Evolutionary conservation across 148 eudicot species (phyloP), one percentile per base, ranked within the genome.

Genomic region (Chenopodium album): DNA sequence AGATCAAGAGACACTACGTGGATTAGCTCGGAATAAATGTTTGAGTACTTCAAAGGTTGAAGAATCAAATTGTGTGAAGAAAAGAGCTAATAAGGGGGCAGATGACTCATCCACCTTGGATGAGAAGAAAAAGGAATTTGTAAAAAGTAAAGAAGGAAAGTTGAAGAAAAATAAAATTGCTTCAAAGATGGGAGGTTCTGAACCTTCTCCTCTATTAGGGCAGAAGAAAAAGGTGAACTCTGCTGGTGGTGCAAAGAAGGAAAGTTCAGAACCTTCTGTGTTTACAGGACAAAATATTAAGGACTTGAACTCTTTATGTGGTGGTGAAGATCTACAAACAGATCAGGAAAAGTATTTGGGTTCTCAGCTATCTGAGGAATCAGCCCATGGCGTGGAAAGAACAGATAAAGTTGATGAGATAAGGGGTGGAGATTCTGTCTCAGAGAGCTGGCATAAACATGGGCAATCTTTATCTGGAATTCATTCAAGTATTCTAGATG

Each of bases 21-120:
- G 26, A 59, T 60, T 20, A 48, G 79, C 48, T 65, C 75, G 79
- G 62, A 81, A 20, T 60, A 78, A 78, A 11, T 71, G 77, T 29
- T 50, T 52, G 50, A 69, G 48, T 78, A 29, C 0, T 9, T 41
- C 54, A 47, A 23, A 66, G 32, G 47, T 65, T 69, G 50, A 68
- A 31, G 11, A 52, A 19, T 17, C 48, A 31, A 34, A 69, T 28
- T n/a, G 34, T 52, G 66, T 54, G 50, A 26, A 28, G 31, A 68
- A 83, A 54, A 50, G 20, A 32, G 78, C 69, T 54, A 28, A 63
- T 22, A 34, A 68, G 75, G 74, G 9, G 62, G 54, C 68, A 28
- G n/a, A 44, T 22, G 20, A 22, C 41, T 2, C 20, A n/a, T 82
- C 65, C 31, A 47, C 14, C 72, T 29, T 59, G 46, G 62, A 82